Evolutionary conservation across 2,329 filamentous ascomycete genomes (phyloP), one percentile per base, ranked within the genome.

Genomic region (Venturia carpophila): DNA sequence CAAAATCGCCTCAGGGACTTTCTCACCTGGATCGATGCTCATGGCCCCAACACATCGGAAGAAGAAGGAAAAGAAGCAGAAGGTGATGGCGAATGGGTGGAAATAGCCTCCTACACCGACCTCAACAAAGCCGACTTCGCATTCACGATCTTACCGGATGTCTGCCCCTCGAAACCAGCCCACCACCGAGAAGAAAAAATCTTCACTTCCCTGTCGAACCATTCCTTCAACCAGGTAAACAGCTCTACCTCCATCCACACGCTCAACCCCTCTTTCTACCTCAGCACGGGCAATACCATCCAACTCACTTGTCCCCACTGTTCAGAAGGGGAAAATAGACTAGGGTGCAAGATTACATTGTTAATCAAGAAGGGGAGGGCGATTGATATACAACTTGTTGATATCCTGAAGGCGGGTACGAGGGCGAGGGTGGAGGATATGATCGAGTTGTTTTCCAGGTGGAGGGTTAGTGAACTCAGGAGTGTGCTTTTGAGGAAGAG

Each of bases 101-200:
- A 58, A 10, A 58, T 37, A 37, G 27, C 52, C 5, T 34, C 27
- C 52, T 1, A 15, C 52, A 37, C 52, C 27, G 52, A 58, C 7
- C 52, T 58, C 30, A n/a, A 37, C 27, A 58, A 37, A 58, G 52
- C 52, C 27, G 52, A 58, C 30, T 58, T 58, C 27, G 52, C 52
- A 58, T 58, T 58, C 52, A 58, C 30, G 27, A 58, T 58, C 15
- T 15, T 6, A 37, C 17, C 30, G 7, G 15, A 58, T 21, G 27
- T 19, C 49, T 37, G 30, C 17, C 24, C 52, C 27, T 9, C 52
- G 7, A 9, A n/a, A 37, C 1, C 17, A 37, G 17, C 17, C 45
- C 45, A 47, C 7, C 17, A 47, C 3, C 45, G 5, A 10, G 21
- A 10, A 13, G 19, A 37, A 15, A 15, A 34, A 37, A 11, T n/a